These are phyloP conservation scores for Talaromyces sp. DNA, from an alignment of 2,329 filamentous ascomycete species.

Conservation along the genomic window DNA sequence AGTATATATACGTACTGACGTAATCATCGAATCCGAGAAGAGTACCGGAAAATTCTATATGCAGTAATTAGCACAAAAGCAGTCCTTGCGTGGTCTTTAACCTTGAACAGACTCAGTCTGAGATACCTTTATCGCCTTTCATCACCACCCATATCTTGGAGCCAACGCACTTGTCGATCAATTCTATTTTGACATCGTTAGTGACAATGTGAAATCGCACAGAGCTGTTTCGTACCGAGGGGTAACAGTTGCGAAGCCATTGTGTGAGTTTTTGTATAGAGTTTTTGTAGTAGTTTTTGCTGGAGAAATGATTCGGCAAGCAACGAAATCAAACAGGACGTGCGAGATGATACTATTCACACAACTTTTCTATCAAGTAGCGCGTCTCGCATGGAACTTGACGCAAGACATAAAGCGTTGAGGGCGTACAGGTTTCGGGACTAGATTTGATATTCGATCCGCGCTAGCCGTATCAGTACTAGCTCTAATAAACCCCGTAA, in stretches of 20 bases:
- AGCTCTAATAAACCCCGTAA: background rate
- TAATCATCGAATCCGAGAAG: slow-evolving; percentile 97
- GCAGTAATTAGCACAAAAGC: background rate
- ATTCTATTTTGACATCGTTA: slow-evolving; percentile 56
- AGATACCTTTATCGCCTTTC: slow-evolving; percentile 93
- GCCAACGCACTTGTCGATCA: slow-evolving; percentile 98
- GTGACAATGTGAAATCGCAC: background rate
- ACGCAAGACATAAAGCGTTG: background rate
- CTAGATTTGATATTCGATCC: slow-evolving; percentile 8
- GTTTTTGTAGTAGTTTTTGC: background rate
- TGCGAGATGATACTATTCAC: background rate
- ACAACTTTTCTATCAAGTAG: background rate
- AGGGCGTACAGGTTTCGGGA: background rate
- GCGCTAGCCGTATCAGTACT: slow-evolving; percentile 12
- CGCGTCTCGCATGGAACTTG: background rate
- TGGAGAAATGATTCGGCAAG: background rate
- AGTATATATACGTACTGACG: slow-evolving; percentile 73
- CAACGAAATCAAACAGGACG: background rate
- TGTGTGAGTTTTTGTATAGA: slow-evolving; percentile 29
- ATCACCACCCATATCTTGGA: slow-evolving; percentile 98
- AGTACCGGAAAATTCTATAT: slow-evolving; percentile 86
- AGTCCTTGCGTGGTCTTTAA: background rate
- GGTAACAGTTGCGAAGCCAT: slow-evolving; percentile 72
- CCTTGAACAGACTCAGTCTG: background rate
- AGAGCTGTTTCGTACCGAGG: slow-evolving; percentile 51